phyloP scores from a whole-genome alignment of 805 yeast genomes.

The Candida boidinii region DNA sequence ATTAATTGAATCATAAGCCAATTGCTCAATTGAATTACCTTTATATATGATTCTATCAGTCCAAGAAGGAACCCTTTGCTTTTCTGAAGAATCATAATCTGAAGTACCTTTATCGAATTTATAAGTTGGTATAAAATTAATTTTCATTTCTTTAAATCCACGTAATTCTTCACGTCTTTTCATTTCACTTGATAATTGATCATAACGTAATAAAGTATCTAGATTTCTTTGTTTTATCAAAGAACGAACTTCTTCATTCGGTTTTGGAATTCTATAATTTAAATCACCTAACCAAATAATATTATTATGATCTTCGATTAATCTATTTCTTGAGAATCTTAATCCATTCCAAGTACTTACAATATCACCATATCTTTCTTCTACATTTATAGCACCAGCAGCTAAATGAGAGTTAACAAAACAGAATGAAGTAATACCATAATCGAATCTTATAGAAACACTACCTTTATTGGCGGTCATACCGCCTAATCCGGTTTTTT shows the following conservation, averaged over 20 bases:
- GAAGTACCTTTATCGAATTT: slow-evolving; percentile 83
- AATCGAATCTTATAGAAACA: slow-evolving; percentile 82
- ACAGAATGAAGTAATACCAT: slow-evolving; percentile 72
- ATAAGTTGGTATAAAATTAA: slow-evolving; percentile 83
- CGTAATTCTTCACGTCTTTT: slow-evolving; percentile 63
- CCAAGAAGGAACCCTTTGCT: slow-evolving; percentile 93
- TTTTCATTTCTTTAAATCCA: slow-evolving; percentile 67
- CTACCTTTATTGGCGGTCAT: slow-evolving; percentile 97
- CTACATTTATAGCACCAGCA: slow-evolving; percentile 76
- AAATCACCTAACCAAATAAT: slow-evolving; percentile 94
- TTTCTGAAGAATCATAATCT: slow-evolving; percentile 81
- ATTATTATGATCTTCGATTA: slow-evolving; percentile 75
- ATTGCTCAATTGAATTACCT: slow-evolving; percentile 50
- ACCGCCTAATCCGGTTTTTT: slow-evolving; percentile 94
- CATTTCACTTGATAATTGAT: slow-evolving; percentile 76
- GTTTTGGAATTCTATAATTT: slow-evolving; percentile 68
- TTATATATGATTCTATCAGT: slow-evolving; percentile 78
- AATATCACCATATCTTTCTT: slow-evolving; percentile 83
- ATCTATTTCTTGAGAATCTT: slow-evolving; percentile 67
- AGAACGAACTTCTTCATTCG: slow-evolving; percentile 66
- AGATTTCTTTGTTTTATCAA: slow-evolving; percentile 38
- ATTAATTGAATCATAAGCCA: slow-evolving; percentile 61
- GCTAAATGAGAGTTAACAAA: slow-evolving; percentile 89
- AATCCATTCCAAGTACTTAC: slow-evolving; percentile 67
- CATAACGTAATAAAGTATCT: slow-evolving; percentile 50